phyloP scores from a whole-genome alignment of 179 eudicot genomes.

The Corrigiola litoralis region DNA sequence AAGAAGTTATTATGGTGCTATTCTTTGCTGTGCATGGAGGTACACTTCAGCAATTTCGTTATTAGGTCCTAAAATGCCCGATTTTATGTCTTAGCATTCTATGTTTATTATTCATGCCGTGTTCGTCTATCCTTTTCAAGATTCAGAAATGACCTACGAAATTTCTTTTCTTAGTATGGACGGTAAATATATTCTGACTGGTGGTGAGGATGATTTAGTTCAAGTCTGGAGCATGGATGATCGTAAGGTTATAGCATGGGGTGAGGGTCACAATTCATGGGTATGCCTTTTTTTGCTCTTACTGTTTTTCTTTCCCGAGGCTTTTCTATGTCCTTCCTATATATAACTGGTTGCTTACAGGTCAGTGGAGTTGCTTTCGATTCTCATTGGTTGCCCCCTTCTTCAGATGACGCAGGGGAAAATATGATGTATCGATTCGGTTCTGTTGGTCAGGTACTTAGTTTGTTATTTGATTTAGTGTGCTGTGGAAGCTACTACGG shows the following conservation, averaged over 20 bases:
- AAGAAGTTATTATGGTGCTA: slow-evolving; percentile 88
- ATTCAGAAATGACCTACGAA: neutral
- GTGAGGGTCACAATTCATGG: slow-evolving; percentile 97
- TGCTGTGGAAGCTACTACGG: too few species aligned
- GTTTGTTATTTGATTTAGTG: too few species aligned
- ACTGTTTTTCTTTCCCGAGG: neutral
- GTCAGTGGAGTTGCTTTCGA: slow-evolving; percentile 94
- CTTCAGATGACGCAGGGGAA: slow-evolving; percentile 60
- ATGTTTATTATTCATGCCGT: neutral
- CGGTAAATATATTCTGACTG: slow-evolving; percentile 77
- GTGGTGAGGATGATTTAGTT: slow-evolving; percentile 95
- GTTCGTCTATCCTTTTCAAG: neutral
- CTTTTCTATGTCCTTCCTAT: neutral
- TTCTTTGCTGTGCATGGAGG: slow-evolving; percentile 94
- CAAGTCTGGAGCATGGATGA: slow-evolving; percentile 98
- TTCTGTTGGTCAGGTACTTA: slow-evolving; percentile 96
- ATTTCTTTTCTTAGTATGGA: slow-evolving; percentile 59
- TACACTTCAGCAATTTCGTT: slow-evolving; percentile 13
- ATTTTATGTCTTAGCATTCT: too few species aligned
- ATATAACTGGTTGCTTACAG: slow-evolving; percentile 34
- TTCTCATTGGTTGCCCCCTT: slow-evolving; percentile 72
- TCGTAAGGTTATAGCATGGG: slow-evolving; percentile 87
- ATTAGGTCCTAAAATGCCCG: too few species aligned
- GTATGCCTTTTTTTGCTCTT: slow-evolving; percentile 33
- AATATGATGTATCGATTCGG: slow-evolving; percentile 83